Evolutionary conservation across 371 early-diverging fungal genomes (phyloP), one percentile per base, ranked within the genome.

Genomic region (Nematocida minor): DNA sequence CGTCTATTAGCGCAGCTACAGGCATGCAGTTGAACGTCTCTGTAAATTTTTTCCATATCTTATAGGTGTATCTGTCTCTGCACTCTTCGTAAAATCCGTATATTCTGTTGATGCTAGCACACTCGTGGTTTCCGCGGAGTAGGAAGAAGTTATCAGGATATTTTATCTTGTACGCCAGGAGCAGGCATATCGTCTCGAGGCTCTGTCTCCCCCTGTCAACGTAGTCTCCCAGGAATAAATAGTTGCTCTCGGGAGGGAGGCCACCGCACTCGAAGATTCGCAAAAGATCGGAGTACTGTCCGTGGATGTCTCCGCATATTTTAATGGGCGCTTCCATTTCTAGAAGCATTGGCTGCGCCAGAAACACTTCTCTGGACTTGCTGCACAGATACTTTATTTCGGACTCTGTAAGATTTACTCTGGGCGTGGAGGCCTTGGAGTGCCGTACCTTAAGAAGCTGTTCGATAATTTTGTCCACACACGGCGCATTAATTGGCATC

Each of bases 11-110:
- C 34, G 97, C 97, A 22, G 96, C 91, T 70, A 99, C 85, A 2
- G 97, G 94, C 79, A 99, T 87, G 82, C 92, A 96, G 86, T 97
- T 97, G 85, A 99, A 99, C 34, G 97, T 87, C 80, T 97, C 95
- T 16, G 94, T 94, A 81, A 95, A 97, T 79, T 89, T 88, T 83
- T 93, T 94, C 99, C 99, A 99, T 29, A 97, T 97, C 84, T 91
- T 92, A 31, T 94, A 90, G 80, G 91, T 94, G 60, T 90, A 90
- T 70, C 97, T 87, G 74, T 96, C 89, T 84, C 94, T 97, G 89
- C 95, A 95, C 88, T 96, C 97, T 82, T 95, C 97, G 82, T 93
- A 96, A 84, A 96, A 96, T 4, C 97, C 97, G 82, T 96, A 96
- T 74, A 95, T 88, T 87, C 91, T 88, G 68, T 93, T 96, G 18